Evolutionary conservation across 2,329 filamentous ascomycete species (phyloP).

Genomic region (Arthrobotrys sphaeroides): DNA sequence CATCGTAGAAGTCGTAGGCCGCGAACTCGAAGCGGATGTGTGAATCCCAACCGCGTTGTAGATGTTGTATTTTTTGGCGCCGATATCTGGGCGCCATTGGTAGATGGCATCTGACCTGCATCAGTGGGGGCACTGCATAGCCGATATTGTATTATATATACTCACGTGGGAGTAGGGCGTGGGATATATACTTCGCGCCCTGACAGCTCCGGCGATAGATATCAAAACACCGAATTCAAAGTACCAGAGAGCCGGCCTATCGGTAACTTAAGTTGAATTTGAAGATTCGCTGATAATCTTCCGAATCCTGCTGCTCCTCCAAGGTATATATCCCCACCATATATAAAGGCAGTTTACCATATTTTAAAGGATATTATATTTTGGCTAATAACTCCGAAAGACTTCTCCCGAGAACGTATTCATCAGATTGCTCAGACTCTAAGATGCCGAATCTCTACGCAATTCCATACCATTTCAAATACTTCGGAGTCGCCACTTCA

Average conservation of each 20-base stretch:
- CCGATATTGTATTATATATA: not conserved
- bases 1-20: not conserved
- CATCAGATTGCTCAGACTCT: no score
- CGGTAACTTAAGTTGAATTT: no score
- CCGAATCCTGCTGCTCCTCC: no score
- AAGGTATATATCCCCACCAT: no score
- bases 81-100: not conserved
- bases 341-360: no score
- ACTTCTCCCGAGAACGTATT: no score
- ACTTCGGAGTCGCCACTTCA: constrained; percentile 23
- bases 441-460: not conserved
- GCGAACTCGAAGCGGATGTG: not conserved
- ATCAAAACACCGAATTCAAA: no score
- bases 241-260: no score
- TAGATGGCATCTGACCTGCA: not conserved
- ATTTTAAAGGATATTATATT: no score
- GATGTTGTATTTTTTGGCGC: constrained; percentile 6
- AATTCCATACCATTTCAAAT: constrained; percentile 3
- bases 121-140: not conserved
- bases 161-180: not conserved
- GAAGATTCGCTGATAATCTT: no score
- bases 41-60: not conserved
- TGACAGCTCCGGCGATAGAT: no score
- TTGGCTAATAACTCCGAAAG: no score
- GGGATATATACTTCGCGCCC: not conserved